A percentile compares a stretch with the other conserved stretches of the same genome.
Evolutionary conservation across 1,284 basidiomycete species (phyloP).

Genomic region (Megacollybia platyphylla): DNA sequence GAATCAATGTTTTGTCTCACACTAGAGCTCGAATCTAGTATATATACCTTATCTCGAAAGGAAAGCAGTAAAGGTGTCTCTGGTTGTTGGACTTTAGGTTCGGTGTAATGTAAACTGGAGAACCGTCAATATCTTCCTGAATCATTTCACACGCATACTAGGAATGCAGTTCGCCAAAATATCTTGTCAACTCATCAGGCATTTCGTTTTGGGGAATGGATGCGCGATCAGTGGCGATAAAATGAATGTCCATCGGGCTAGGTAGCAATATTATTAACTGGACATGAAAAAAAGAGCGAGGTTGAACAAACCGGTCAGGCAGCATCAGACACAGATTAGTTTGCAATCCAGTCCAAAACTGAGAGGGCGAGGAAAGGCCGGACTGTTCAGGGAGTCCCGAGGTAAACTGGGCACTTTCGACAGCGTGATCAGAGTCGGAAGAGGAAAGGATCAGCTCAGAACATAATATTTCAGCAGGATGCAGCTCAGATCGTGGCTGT

Average conservation of each 20-base stretch:
- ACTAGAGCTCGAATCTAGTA: slow-evolving; percentile 35
- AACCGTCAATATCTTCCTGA: not conserved
- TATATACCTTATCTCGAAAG: slow-evolving; percentile 27
- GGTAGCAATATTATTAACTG: slow-evolving; percentile 5
- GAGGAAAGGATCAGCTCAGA: slow-evolving; percentile 21
- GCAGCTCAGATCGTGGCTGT: slow-evolving; percentile 1
- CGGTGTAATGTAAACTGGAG: slow-evolving; percentile 19
- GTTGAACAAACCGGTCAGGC: slow-evolving; percentile 37
- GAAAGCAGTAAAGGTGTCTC: slow-evolving; percentile 38
- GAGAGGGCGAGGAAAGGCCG: not conserved
- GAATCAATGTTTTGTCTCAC: slow-evolving; percentile 33
- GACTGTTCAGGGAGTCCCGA: not conserved
- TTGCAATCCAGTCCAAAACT: slow-evolving; percentile 20
- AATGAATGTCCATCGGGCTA: slow-evolving; percentile 39
- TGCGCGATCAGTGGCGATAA: slow-evolving; percentile 24
- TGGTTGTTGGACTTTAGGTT: slow-evolving; percentile 22
- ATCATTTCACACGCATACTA: slow-evolving; percentile 26
- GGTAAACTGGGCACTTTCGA: not conserved
- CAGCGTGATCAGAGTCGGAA: not conserved
- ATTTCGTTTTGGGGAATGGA: slow-evolving; percentile 16
- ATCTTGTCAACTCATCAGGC: slow-evolving; percentile 30
- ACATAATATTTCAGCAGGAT: slow-evolving; percentile 15
- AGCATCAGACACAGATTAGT: slow-evolving; percentile 34
- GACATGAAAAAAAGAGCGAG: slow-evolving; percentile 1
- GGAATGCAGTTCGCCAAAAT: slow-evolving; percentile 22